phyloP scores from a whole-genome alignment of 495 filamentous ascomycete species.

The Daldinia caldariorum region DNA sequence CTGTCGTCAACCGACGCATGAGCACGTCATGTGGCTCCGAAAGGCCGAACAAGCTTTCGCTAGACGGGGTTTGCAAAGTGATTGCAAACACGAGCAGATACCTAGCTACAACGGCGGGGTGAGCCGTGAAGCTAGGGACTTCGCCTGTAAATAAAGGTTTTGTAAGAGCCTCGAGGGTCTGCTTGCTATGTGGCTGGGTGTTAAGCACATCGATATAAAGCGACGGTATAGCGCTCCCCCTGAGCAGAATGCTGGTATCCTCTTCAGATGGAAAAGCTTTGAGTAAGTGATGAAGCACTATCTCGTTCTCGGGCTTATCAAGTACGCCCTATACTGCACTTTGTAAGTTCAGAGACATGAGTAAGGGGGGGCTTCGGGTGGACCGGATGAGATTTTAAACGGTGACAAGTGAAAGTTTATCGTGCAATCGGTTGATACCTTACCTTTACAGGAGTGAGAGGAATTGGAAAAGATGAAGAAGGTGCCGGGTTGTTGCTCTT shows the following conservation, averaged over 20 bases:
- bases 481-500: neutral
- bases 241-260: neutral
- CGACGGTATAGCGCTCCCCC: neutral
- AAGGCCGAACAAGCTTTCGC: conserved; percentile 21
- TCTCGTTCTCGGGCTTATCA: neutral
- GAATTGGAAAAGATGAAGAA: neutral
- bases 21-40: conserved; percentile 40
- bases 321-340: neutral
- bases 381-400: neutral
- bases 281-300: neutral
- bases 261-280: neutral
- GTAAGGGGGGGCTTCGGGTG: neutral
- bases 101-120: conserved; percentile 59
- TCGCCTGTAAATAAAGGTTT: neutral
- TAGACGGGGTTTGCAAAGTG: conserved; percentile 52
- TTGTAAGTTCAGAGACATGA: neutral
- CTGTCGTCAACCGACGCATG: conserved; percentile 51
- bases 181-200: neutral
- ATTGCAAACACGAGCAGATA: conserved; percentile 57
- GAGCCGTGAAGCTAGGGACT: conserved; percentile 49
- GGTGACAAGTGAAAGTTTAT: neutral
- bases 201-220: neutral
- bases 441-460: neutral
- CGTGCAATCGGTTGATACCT: neutral
- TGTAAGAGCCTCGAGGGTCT: neutral